Evolutionary conservation across 1,284 basidiomycete species (phyloP), one percentile per base, ranked within the genome.

Genomic region (Cryptococcus sp.): DNA sequence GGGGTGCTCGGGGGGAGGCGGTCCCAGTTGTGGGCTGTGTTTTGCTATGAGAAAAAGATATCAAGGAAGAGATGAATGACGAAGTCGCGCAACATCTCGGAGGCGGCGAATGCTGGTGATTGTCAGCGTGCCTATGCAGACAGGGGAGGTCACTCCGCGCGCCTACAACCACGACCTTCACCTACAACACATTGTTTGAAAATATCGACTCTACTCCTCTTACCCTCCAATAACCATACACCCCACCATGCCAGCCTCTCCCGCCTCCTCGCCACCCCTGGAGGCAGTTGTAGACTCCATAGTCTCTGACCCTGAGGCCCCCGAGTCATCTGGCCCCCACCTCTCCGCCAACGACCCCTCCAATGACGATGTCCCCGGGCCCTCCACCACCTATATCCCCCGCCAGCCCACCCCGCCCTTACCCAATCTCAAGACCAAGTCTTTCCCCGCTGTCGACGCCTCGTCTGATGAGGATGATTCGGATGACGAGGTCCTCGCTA

Each of bases 311-410:
- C 65, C 67, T 16, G 58, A 64, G 33, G 55, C 63, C 4, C 43
- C 46, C 23, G 61, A 67, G 46, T 52, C 53, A 9, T 52, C 46
- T 50, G 63, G 59, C 18, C 52, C 52, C 6, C 37, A 49, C 44
- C 37, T 55, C 7, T 52, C 52, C 21, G 50, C 57, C 42, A 18
- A 40, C 13, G 55, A 59, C 16, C 52, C 57, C 23, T 39, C 39
- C n/a, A 16, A 37, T 7, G 46, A 37, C 40, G 68, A 71, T 53
- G 55, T 56, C n/a, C 63, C 72, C 1, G 69, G 70, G 21, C 71
- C 71, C 11, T 69, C 68, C 15, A 66, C 64, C 4, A 71, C 66
- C 1, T 73, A 55, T 57, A 62, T 70, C 12, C 68, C 71, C 9
- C 59, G 67, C 16, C 55, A 55, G 36, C 62, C 66, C 5, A 69